Percentiles rank a stretch among this genome's conserved stretches.
Evolutionary conservation across 495 filamentous ascomycete genomes (phyloP).

Genomic region (Daldinia grandis): DNA sequence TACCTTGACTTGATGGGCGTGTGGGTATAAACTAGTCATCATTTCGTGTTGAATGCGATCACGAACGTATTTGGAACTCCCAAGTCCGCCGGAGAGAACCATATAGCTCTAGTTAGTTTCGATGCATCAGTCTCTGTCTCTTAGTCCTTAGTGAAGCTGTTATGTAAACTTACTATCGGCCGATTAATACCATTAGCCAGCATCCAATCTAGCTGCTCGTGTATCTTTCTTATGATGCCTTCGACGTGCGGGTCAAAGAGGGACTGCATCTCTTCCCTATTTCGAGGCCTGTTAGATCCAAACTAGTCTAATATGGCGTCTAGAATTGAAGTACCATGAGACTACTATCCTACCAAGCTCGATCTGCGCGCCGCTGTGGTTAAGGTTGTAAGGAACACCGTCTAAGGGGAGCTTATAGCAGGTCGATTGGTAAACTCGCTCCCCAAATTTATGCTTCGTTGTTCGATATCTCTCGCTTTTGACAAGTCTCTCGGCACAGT

Average conservation of each 20-base stretch:
- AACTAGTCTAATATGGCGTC: neutral
- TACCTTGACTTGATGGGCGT: conserved; percentile 54
- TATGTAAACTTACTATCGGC: conserved; percentile 54
- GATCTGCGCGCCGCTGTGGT: conserved; percentile 48
- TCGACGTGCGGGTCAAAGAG: conserved; percentile 66
- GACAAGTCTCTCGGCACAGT: conserved; percentile 40
- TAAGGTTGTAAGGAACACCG: conserved; percentile 51
- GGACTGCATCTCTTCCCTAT: conserved; percentile 57
- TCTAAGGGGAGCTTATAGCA: conserved; percentile 46
- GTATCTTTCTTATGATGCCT: conserved; percentile 60
- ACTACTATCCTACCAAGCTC: conserved; percentile 51
- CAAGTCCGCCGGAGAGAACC: conserved; percentile 70
- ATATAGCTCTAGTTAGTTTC: conserved; percentile 54
- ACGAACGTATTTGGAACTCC: conserved; percentile 69
- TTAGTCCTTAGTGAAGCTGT: neutral
- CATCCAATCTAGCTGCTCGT: conserved; percentile 63
- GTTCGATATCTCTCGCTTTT: conserved; percentile 48
- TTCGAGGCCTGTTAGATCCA: conserved; percentile 14
- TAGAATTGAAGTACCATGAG: conserved; percentile 29
- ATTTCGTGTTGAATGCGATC: conserved; percentile 55
- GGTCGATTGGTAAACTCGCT: conserved; percentile 45
- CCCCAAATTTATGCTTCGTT: conserved; percentile 54
- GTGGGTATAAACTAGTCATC: conserved; percentile 45
- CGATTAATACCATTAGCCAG: conserved; percentile 53
- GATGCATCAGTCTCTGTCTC: neutral